Evolutionary conservation across 148 eudicot species (phyloP), one percentile per base, ranked within the genome.

Genomic region (Limonium bicolor): DNA sequence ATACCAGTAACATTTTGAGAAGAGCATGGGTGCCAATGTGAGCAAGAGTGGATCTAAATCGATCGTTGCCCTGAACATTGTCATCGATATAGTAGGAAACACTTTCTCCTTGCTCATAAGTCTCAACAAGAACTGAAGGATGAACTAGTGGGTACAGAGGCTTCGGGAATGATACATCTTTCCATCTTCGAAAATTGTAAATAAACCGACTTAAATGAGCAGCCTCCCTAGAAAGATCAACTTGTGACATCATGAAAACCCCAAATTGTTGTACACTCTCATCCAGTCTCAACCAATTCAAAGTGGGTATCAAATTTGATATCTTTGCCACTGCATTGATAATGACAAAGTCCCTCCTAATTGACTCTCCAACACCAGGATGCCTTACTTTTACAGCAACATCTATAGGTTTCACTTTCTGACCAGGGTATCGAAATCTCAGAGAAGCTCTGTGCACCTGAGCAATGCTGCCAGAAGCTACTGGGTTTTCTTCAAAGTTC

Each of bases 391-490:
- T 76, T 39, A 76, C 82, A 44, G 78, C 82, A 52, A 76, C 82
- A 29, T 60, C 55, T 32, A 61, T 46, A 31, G 74, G 78, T 58
- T 62, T 76, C 18, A 21, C 37, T 10, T 27, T 50, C 38, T 68
- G 65, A 8, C 63, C 60, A 40, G 82, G 82, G 53, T 76, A 62
- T 46, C 62, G 62, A 55, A 54, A 71, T 45, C 68, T 67, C 52
- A 90, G 66, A 34, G 76, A 60, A 55, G 92, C 97, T 50, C 92
- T 72, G 50, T 90, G 93, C 38, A 90, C 79, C 69, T 90, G 97
- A 4, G 97, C 97, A 32, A 90, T 80, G 54, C 95, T 84, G 32
- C 97, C 97, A 14, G 97, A 90, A 20, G 97, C 97, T 44, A 88
- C 80, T 26, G 97, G 94, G 48, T 28, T 39, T 55, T 88, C 94